These are phyloP conservation scores for Calcarisporium arbuscula DNA, from an alignment of 2,329 filamentous ascomycete species.

Conservation along the genomic window DNA sequence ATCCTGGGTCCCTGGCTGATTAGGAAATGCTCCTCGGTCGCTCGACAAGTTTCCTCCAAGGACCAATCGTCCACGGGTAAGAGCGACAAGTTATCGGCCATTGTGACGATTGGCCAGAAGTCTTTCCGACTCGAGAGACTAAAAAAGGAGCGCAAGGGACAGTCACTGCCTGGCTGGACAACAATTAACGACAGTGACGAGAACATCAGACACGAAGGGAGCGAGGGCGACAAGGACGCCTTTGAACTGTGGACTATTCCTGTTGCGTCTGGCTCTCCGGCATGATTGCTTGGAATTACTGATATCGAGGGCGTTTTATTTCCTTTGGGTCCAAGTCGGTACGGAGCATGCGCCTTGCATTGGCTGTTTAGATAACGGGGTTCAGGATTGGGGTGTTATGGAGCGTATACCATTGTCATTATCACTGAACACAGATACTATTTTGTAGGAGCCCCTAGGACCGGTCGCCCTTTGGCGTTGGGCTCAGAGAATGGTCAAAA, in stretches of 20 bases:
- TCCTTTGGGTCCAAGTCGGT: no score
- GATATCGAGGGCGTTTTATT: no score
- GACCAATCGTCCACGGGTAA: background rate
- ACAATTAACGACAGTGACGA: constrained; percentile 15
- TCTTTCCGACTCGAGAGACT: constrained; percentile 11
- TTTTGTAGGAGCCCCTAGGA: no score
- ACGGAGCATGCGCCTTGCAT: no score
- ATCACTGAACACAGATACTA: no score
- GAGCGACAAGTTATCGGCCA: constrained; percentile 1
- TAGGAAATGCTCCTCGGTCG: constrained; percentile 10
- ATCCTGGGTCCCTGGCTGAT: constrained; percentile 18
- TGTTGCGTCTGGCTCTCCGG: no score
- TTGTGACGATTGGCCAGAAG: constrained; percentile 15
- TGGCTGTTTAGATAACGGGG: no score
- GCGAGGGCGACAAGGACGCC: background rate
- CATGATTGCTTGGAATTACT: no score
- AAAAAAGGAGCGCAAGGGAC: constrained; percentile 10
- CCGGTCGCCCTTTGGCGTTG: no score
- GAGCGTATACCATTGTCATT: no score
- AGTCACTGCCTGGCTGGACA: constrained; percentile 13
- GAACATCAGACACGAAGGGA: constrained; percentile 8
- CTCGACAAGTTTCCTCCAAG: constrained; percentile 9
- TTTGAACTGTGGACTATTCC: background rate
- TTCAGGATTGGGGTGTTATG: no score
- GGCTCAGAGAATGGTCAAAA: no score